Evolutionary conservation across 768 basidiomycete genomes (phyloP), one percentile per base, ranked within the genome.

Genomic region (Dioszegia hungarica): DNA sequence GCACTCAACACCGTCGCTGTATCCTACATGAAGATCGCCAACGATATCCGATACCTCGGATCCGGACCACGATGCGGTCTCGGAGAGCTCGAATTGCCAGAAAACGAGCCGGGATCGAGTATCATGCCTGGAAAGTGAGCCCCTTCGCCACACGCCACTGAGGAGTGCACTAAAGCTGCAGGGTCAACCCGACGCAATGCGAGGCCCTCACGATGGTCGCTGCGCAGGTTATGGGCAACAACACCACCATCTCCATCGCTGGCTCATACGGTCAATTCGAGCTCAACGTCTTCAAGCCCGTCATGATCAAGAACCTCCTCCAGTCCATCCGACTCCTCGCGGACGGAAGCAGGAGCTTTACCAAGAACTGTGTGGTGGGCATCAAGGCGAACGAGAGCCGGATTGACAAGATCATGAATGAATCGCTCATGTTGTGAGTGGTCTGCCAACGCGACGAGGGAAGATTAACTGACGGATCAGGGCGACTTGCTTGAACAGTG

Each of bases 251-350:
- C 74, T 88, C 86, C 67, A 80, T 99, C 63, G 93, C 92, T 33
- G 90, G 95, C 50, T 86, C 91, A 15, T 90, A 86, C 72, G 95
- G 95, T 38, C 95, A 98, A 74, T 98, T 99, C 72, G 95, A 99
- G 90, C 79, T 99, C 71, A 99, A 99, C 78, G 95, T 98, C 15
- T 99, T 97, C 82, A 99, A 99, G 80, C 95, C 95, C 43, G 91
- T 98, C 60, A 88, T 98, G 68, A 94, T 94, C 78, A 95, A 93
- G 81, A 98, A 95, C 77, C 88, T 99, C 28, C 80, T 98, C 51
- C 93, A 94, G 77, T 92, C 90, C 76, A 93, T 98, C 70, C 86
- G 94, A 20, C 80, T 99, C 51, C 80, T 98, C 50, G 84, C 89
- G 59, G 95, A 98, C 77, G 95, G 94, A 85, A 68, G 90, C 27